Percentiles rank a stretch among this genome's conserved stretches.
Conservation (phyloP, 1,139 yeast species). For the Kodamaea ohmeri region DNA sequence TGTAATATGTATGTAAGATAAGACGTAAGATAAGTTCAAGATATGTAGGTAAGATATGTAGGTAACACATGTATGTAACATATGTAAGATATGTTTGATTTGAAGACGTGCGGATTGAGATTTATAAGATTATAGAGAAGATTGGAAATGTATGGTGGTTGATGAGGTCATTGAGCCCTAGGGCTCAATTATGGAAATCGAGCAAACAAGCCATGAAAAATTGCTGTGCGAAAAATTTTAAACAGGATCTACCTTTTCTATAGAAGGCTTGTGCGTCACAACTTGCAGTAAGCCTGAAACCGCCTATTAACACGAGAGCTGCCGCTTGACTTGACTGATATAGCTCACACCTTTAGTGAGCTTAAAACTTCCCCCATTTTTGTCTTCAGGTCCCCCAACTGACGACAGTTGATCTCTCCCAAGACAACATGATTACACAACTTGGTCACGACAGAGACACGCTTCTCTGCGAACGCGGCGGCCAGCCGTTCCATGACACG, state of each 20-base stretch:
- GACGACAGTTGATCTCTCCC: slow-evolving; percentile 1
- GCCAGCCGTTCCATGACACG: neutral
- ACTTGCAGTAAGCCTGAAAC: slow-evolving; percentile 6
- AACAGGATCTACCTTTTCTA: neutral
- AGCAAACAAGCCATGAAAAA: too few species aligned
- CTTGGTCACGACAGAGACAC: neutral
- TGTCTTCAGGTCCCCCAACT: slow-evolving; percentile 12
- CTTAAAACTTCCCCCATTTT: slow-evolving; percentile 12
- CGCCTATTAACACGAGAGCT: slow-evolving; percentile 39
- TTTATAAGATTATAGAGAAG: too few species aligned
- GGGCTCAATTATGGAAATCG: too few species aligned
- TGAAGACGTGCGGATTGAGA: too few species aligned
- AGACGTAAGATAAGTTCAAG: too few species aligned
- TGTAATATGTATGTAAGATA: too few species aligned
- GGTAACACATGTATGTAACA: too few species aligned
- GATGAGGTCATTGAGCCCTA: too few species aligned
- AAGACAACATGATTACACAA: slow-evolving; percentile 1
- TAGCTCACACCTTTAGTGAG: slow-evolving; percentile 37
- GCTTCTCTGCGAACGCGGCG: neutral
- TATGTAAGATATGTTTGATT: too few species aligned
- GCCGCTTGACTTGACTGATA: slow-evolving; percentile 44
- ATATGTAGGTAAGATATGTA: too few species aligned
- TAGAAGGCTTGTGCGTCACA: slow-evolving; percentile 7
- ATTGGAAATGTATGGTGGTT: too few species aligned
- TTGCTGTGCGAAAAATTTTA: slow-evolving; percentile 1